These are phyloP conservation scores for Xylariaceae sp. DNA, from an alignment of 2,329 filamentous ascomycete genomes.

Conservation along the genomic window DNA sequence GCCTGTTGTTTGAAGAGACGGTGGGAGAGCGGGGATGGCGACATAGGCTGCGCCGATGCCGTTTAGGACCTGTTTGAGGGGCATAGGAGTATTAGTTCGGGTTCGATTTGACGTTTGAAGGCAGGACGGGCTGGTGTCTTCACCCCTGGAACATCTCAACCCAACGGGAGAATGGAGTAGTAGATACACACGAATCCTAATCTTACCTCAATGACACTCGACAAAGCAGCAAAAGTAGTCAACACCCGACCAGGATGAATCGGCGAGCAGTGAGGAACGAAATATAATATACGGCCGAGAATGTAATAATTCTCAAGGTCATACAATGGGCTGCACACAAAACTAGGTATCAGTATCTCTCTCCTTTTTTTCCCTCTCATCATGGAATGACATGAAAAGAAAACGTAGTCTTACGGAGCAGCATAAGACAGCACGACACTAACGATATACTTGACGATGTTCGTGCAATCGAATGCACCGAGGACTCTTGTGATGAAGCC, in stretches of 20 bases:
- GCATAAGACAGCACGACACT: slow-evolving; percentile 36
- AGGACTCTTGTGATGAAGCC: slow-evolving; percentile 48
- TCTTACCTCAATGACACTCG: slow-evolving; percentile 39
- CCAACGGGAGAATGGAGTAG: not conserved
- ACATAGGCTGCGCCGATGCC: slow-evolving; percentile 43
- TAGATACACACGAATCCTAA: not conserved
- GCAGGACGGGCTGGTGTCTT: not conserved
- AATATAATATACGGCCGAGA: slow-evolving; percentile 51
- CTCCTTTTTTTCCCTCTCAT: not conserved
- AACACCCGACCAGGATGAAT: slow-evolving; percentile 38
- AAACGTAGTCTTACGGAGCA: slow-evolving; percentile 27
- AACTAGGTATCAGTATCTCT: slow-evolving; percentile 3
- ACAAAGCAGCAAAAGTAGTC: slow-evolving; percentile 39
- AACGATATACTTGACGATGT: slow-evolving; percentile 39
- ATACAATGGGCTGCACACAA: slow-evolving; percentile 42
- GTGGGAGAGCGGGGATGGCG: slow-evolving; percentile 40
- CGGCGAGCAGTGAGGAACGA: slow-evolving; percentile 51
- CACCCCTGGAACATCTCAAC: not conserved
- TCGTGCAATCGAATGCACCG: slow-evolving; percentile 43
- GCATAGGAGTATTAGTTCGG: not conserved
- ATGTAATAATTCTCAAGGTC: slow-evolving; percentile 54
- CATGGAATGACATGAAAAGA: no score
- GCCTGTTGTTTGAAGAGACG: slow-evolving; percentile 37
- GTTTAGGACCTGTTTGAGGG: slow-evolving; percentile 32
- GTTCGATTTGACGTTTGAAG: no score